Evolutionary conservation across 176 grass and related monocot genomes (phyloP), one percentile per base, ranked within the genome.

Genomic region (Pontederia crassipes): DNA sequence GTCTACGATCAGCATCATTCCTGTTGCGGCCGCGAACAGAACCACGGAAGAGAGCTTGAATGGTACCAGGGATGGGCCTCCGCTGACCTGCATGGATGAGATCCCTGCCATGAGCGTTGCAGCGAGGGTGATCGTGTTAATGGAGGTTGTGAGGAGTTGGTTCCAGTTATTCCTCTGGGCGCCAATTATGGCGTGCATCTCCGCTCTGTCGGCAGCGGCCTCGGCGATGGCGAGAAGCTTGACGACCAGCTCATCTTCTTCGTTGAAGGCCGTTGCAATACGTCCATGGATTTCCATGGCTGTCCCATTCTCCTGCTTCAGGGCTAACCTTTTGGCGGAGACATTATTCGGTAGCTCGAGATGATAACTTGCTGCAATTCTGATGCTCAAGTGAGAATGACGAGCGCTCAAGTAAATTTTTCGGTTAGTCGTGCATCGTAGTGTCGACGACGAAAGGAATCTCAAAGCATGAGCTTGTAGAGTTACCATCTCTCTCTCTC

Each of bases 141-240:
- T 71, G 49, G 86, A 75, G 62, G 78, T 78, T 40, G 83, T 78
- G 54, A 89, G 70, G 48, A 84, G 86, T 67, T 81, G 86, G 75
- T 89, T 89, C 86, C 86, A 89, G 78, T 79, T 79, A 20, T 89
- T 75, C 10, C 78, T n/a, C 78, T 84, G 86, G 17, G 17, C 2
- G 0, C 81, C 86, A 49, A 89, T 72, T 74, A 89, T 89, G 53
- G 77, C 86, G 67, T 89, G 86, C 86, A 89, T 89, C 9, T 82
- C 75, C 0, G 75, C 82, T 0, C 79, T 62, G 49, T 85, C 82
- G 12, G 86, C 86, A 9, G 60, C 78, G 0, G 86, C 86, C 8
- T 78, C 81, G 0, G 70, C 80, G 0, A 89, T 16, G 7, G 78
- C 74, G 10, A 71, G 50, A 18, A 89, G 74, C 78, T 78, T 84